These are phyloP conservation scores for Oehlia diaphana DNA, from an alignment of 192 early-diverging fungal genomes.

Conservation along the genomic window DNA sequence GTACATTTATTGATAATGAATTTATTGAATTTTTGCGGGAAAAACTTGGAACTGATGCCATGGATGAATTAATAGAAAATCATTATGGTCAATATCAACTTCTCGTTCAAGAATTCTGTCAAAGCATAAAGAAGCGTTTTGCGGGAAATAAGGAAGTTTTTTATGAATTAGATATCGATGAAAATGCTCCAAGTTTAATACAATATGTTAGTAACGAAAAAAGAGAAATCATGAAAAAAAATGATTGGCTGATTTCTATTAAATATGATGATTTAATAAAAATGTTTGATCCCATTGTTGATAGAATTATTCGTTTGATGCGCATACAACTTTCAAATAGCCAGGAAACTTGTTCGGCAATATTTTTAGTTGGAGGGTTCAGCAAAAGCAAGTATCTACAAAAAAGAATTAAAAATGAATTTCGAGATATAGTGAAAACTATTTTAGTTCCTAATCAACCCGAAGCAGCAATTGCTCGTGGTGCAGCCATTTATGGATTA, in stretches of 20 bases:
- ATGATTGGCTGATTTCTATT: not conserved
- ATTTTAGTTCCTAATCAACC: not conserved
- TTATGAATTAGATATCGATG: not conserved
- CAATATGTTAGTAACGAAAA: not conserved
- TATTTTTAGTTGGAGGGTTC: constrained; percentile 51
- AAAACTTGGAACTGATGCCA: not conserved
- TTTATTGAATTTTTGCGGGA: not conserved
- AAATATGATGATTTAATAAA: not conserved
- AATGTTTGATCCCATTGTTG: constrained; percentile 57
- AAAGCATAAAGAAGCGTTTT: not conserved
- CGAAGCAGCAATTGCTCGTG: not conserved
- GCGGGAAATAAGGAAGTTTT: not conserved
- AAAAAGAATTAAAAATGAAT: not conserved
- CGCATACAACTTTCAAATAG: constrained; percentile 48
- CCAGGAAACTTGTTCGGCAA: constrained; percentile 30
- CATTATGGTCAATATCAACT: not conserved
- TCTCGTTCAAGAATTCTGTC: not conserved
- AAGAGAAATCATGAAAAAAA: not conserved
- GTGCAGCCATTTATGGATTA: not conserved
- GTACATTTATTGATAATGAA: not conserved
- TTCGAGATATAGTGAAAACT: not conserved
- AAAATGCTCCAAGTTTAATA: not conserved
- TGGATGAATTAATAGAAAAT: not conserved
- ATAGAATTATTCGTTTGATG: constrained; percentile 50
- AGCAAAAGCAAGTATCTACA: not conserved